Evolutionary conservation across 2,329 filamentous ascomycete genomes (phyloP).

Genomic region (Scedosporium dehoogii): DNA sequence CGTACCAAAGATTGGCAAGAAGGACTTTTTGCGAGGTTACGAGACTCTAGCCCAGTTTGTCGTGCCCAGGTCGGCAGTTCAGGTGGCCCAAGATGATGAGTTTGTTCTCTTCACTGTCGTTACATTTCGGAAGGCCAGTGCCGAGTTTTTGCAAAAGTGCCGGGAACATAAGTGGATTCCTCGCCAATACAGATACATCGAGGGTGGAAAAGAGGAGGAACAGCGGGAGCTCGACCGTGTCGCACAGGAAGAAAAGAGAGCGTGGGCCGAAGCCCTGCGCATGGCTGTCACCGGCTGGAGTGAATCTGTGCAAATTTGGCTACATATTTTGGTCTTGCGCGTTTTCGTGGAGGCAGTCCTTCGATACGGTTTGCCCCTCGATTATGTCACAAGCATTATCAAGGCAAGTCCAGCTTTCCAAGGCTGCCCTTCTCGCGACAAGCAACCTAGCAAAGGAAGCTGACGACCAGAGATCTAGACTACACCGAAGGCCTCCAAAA

Average conservation of each 20-base stretch:
- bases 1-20: conserved; percentile 68
- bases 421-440: no score
- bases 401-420: conserved; percentile 51
- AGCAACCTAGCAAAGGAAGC: conserved; percentile 1
- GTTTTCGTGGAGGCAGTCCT: conserved; percentile 99
- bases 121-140: conserved; percentile 82
- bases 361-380: conserved; percentile 82
- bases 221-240: conserved; percentile 76
- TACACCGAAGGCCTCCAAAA: conserved; percentile 70
- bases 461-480: conserved; percentile 42
- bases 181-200: conserved; percentile 84
- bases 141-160: conserved; percentile 85
- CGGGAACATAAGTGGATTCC: conserved; percentile 92
- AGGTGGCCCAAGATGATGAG: conserved; percentile 80
- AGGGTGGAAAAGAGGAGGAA: conserved; percentile 84
- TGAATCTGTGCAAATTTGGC: conserved; percentile 92
- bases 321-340: conserved; percentile 80
- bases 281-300: conserved; percentile 88
- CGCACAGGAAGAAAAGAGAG: conserved; percentile 74
- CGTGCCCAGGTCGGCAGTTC: conserved; percentile 74
- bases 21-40: conserved; percentile 83
- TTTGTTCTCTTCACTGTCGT: conserved; percentile 83
- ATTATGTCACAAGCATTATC: conserved; percentile 77
- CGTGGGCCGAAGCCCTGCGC: conserved; percentile 85
- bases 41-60: conserved; percentile 87